A percentile compares a stretch with the other conserved stretches of the same genome.
Conservation (phyloP, 352 stramenopile species). For the Phytophthora capsici region DNA sequence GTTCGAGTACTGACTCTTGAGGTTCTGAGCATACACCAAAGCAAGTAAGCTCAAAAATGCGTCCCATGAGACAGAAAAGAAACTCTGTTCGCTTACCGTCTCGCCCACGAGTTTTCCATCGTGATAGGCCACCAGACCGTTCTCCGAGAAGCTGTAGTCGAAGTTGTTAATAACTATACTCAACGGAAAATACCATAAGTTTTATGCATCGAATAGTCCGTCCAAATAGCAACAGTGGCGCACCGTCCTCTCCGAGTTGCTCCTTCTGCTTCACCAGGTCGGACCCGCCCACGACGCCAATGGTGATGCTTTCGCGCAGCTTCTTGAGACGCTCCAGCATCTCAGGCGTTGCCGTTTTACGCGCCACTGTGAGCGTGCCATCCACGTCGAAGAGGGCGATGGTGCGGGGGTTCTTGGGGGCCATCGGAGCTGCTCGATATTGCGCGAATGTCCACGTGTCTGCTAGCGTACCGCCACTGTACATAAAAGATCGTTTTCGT, state of each 20-base stretch:
- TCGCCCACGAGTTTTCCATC: constrained; percentile 92
- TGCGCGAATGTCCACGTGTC: constrained; percentile 25
- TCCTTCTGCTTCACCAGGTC: constrained; percentile 99
- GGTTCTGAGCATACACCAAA: constrained; percentile 66
- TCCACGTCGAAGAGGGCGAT: constrained; percentile 99
- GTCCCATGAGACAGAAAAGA: neutral
- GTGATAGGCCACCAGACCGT: constrained; percentile 98
- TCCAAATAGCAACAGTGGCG: constrained; percentile 5
- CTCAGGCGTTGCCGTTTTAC: constrained; percentile 89
- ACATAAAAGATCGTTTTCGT: constrained; percentile 10
- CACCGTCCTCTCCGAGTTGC: constrained; percentile 95
- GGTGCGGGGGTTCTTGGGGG: constrained; percentile 89
- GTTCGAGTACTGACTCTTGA: constrained; percentile 95
- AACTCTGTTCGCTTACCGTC: constrained; percentile 52
- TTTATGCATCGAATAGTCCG: too few species aligned
- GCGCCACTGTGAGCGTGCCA: constrained; percentile 96
- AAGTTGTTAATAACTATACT: constrained; percentile 93
- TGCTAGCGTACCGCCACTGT: neutral
- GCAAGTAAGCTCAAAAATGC: neutral
- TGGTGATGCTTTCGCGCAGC: constrained; percentile 94
- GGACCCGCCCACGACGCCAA: constrained; percentile 98
- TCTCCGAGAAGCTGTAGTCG: constrained; percentile 99
- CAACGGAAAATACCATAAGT: neutral
- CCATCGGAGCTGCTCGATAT: constrained; percentile 32
- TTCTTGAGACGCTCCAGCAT: constrained; percentile 95